Evolutionary conservation across 192 early-diverging fungal species (phyloP).

Genomic region (Coemansia sp.): DNA sequence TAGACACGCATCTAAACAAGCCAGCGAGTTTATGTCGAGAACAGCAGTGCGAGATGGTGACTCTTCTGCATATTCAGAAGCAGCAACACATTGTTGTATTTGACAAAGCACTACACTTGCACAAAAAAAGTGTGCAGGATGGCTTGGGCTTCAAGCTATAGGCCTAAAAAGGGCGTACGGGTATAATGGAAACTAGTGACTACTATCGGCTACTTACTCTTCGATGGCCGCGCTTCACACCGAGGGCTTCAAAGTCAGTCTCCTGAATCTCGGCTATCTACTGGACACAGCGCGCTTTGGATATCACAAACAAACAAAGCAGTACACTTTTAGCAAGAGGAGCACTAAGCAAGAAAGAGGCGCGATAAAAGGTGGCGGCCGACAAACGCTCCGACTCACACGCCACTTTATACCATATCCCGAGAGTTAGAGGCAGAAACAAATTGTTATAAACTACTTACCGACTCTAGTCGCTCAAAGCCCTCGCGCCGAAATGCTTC

Average conservation of each 20-base stretch:
- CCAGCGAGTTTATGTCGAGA: not conserved
- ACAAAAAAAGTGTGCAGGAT: not conserved
- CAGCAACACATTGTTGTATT: not conserved
- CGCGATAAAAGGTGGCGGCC: not conserved
- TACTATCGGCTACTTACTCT: slow-evolving; percentile 37
- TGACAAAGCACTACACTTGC: not conserved
- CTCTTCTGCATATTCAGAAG: slow-evolving; percentile 2
- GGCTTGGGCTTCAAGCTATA: slow-evolving; percentile 4
- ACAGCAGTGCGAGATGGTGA: not conserved
- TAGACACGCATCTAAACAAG: not conserved
- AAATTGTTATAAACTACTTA: slow-evolving; percentile 20
- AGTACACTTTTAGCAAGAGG: not conserved
- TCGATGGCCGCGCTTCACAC: slow-evolving; percentile 54
- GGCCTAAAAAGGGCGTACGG: not conserved
- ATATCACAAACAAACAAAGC: not conserved
- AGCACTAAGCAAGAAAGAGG: not conserved
- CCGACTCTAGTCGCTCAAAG: slow-evolving; percentile 50
- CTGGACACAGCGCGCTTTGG: not conserved
- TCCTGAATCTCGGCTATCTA: slow-evolving; percentile 56
- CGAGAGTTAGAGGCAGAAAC: not conserved
- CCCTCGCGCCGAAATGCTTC: slow-evolving; percentile 51
- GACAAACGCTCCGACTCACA: not conserved
- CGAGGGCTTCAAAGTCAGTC: slow-evolving; percentile 52
- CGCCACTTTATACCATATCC: not conserved
- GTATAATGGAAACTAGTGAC: not conserved